Base-by-base conservation (phyloP, 2,329 filamentous ascomycete genomes). In the Apiospora rasikravindrae region DNA sequence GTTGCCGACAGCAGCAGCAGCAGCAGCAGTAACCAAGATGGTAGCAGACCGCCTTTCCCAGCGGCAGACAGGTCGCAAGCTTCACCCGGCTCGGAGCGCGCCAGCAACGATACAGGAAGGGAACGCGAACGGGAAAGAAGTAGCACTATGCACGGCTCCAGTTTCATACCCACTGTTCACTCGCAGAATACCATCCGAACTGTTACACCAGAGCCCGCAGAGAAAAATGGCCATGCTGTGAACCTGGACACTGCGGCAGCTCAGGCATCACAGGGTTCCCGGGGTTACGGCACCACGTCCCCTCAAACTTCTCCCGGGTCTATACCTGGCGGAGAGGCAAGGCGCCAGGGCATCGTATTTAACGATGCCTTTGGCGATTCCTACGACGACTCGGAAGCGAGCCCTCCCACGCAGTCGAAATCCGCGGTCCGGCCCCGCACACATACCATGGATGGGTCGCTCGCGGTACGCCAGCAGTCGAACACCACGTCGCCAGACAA, bases 141-240 rank as follows among this genome's bases (percentile, higher is more conserved):
- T 69, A 76, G 70, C 72, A 77, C 75, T 69, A 71, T 70, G 71
- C 78, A 74, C 22, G 64, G 49, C 72, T 71, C 74, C 66, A 75
- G 75, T 72, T 78, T 79, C 70, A 80, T 78, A 67, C 74, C 81
- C 70, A 76, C 73, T 72, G 74, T 74, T 74, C 76, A 73, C 57
- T 69, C 77, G 73, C 82, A 84, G 75, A 78, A 80, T 74, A 88
- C 88, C 66, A 88, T 92, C 77, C 89, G 92, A 74, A 84, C 91
- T 71, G 90, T 93, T 75, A 93, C 91, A 74, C 91, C 92, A 75
- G 92, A 94, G 61, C 82, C 82, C 57, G 74, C 79, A 73, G 86
- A 87, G 73, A 76, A 80, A 42, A 73, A 74, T 45, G 71, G 40
- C 5, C 68, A 53, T 57, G 68, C 70, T 71, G 66, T 73, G 37